Conservation (phyloP, 176 grass and related monocot species). For the Hordeum marinum region DNA sequence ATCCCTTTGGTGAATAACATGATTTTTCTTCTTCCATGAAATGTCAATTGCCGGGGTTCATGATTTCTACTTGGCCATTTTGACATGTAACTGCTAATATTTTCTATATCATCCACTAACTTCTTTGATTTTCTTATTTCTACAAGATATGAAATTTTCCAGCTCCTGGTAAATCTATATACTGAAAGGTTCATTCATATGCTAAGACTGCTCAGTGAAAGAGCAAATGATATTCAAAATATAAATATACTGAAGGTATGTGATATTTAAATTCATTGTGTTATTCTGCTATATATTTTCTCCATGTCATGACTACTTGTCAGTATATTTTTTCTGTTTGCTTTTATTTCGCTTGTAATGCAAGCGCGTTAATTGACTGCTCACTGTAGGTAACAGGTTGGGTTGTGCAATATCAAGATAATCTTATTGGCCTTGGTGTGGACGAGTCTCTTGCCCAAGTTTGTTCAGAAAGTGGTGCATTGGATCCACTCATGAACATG, state of each 20-base stretch:
- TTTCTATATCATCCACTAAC: slow-evolving; percentile 12
- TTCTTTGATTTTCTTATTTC: slow-evolving; percentile 27
- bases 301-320: neutral
- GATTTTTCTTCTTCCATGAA: slow-evolving; percentile 14
- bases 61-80: slow-evolving; percentile 12
- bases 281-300: slow-evolving; percentile 10
- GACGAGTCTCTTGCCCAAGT: slow-evolving; percentile 98
- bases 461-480: slow-evolving; percentile 98
- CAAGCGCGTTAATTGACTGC: slow-evolving; percentile 24
- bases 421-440: slow-evolving; percentile 90
- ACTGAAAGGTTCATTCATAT: slow-evolving; percentile 94
- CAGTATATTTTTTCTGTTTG: slow-evolving; percentile 14
- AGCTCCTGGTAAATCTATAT: slow-evolving; percentile 97
- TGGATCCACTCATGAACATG: slow-evolving; percentile 99
- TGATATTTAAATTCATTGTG: neutral
- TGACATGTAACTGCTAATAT: slow-evolving; percentile 10
- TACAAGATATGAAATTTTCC: slow-evolving; percentile 97
- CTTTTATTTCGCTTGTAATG: slow-evolving; percentile 13
- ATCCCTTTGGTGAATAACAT: neutral
- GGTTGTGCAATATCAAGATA: slow-evolving; percentile 99
- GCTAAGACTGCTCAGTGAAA: slow-evolving; percentile 95
- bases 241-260: slow-evolving; percentile 95
- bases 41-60: neutral
- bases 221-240: slow-evolving; percentile 92
- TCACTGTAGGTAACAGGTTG: slow-evolving; percentile 89